A percentile compares a stretch with the other conserved stretches of the same genome.
phyloP scores from a whole-genome alignment of 1,139 yeast species.

The Wickerhamiella pararugosa region DNA sequence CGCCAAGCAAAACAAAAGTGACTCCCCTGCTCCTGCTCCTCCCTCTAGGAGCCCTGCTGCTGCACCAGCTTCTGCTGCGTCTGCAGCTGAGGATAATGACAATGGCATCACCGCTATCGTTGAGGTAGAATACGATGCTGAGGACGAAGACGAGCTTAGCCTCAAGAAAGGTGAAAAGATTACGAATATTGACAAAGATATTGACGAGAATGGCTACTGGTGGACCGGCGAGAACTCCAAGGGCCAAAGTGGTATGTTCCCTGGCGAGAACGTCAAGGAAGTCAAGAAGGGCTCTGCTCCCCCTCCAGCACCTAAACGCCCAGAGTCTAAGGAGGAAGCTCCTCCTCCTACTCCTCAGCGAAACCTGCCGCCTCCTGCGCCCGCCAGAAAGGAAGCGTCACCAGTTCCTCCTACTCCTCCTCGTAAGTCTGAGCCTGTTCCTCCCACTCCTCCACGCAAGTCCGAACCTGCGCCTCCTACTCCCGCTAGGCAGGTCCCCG shows the following conservation, averaged over 20 bases:
- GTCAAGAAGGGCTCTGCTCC: constrained; percentile 8
- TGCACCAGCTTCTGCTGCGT: constrained; percentile 1
- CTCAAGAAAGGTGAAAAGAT: constrained; percentile 52
- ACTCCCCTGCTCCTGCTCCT: constrained; percentile 12
- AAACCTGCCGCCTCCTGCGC: constrained; percentile 18
- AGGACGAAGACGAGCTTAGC: constrained; percentile 58
- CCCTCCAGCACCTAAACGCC: constrained; percentile 8
- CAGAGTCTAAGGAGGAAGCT: constrained; percentile 8
- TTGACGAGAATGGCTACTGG: constrained; percentile 44
- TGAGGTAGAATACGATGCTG: constrained; percentile 39
- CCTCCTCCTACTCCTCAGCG: constrained; percentile 9
- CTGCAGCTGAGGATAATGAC: constrained; percentile 3
- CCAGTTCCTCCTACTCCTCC: constrained; percentile 14
- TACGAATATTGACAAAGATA: constrained; percentile 50
- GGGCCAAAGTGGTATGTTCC: constrained; percentile 61
- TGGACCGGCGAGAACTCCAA: constrained; percentile 55
- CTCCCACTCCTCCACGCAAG: constrained; percentile 9
- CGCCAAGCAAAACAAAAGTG: constrained; percentile 8
- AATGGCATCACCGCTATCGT: constrained; percentile 36
- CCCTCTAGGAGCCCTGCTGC: background rate
- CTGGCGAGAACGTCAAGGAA: constrained; percentile 48
- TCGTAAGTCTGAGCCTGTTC: constrained; percentile 16
- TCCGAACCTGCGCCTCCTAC: constrained; percentile 11
- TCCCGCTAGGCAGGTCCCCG: constrained; percentile 19
- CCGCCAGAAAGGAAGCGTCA: constrained; percentile 3